A percentile compares a stretch with the other conserved stretches of the same genome.
These are phyloP conservation scores for Quambalaria eucalypti DNA, from an alignment of 1,284 basidiomycete genomes.

Conservation along the genomic window DNA sequence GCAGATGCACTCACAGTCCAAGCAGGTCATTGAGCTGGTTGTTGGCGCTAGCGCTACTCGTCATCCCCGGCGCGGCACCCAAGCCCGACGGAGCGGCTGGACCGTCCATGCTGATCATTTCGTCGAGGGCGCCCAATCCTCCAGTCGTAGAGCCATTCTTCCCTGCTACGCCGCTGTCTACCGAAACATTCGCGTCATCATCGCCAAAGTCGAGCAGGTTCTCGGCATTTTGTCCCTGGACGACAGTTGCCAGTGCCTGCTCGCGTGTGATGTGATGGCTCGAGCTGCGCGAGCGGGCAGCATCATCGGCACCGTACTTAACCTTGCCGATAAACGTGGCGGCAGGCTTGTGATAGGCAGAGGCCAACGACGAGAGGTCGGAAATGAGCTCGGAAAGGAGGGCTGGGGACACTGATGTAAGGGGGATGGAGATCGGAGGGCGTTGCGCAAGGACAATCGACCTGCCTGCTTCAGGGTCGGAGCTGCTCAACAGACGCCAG, in stretches of 20 bases:
- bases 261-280: slow-evolving; percentile 38
- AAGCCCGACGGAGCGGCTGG: not conserved
- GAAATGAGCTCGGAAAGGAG: slow-evolving; percentile 80
- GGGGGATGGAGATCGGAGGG: slow-evolving; percentile 84
- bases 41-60: not conserved
- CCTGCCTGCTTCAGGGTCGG: slow-evolving; percentile 88
- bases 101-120: slow-evolving; percentile 19
- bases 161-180: not conserved
- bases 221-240: slow-evolving; percentile 42
- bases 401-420: slow-evolving; percentile 77
- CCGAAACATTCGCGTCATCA: slow-evolving; percentile 22
- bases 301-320: slow-evolving; percentile 32
- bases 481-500: slow-evolving; percentile 76
- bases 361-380: slow-evolving; percentile 63
- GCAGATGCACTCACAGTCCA: slow-evolving; percentile 19
- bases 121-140: slow-evolving; percentile 31
- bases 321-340: slow-evolving; percentile 50
- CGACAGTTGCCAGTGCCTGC: slow-evolving; percentile 51
- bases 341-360: slow-evolving; percentile 90
- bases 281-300: slow-evolving; percentile 19
- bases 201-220: slow-evolving; percentile 44
- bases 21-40: slow-evolving; percentile 31
- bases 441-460: slow-evolving; percentile 80
- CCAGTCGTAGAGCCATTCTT: slow-evolving; percentile 2
- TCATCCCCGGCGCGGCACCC: not conserved